Percentiles rank a stretch among this genome's conserved stretches.
Conservation (phyloP, 352 stramenopile species). For the Pythium grandisporangium region DNA sequence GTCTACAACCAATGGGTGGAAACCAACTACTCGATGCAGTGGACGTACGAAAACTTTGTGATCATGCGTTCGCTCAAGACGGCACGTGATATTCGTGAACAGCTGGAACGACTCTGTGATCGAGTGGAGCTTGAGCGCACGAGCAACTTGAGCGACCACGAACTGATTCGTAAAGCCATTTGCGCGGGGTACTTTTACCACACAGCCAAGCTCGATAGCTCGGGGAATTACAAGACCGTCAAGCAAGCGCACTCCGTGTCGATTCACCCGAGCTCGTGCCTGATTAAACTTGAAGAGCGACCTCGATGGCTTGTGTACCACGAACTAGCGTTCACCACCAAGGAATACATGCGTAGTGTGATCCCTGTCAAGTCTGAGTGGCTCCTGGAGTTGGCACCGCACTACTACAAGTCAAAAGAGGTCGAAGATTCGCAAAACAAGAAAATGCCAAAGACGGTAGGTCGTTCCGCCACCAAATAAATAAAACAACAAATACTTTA, state of each 20-base stretch:
- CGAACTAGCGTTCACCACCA: slow-evolving; percentile 98
- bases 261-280: slow-evolving; percentile 98
- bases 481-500: too few relatives aligned
- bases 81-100: slow-evolving; percentile 97
- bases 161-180: slow-evolving; percentile 95
- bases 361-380: slow-evolving; percentile 96
- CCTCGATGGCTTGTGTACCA: slow-evolving; percentile 97
- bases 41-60: slow-evolving; percentile 95
- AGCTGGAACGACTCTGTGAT: slow-evolving; percentile 98
- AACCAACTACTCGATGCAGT: slow-evolving; percentile 95
- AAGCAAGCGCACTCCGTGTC: slow-evolving; percentile 97
- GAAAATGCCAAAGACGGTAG: slow-evolving; percentile 93
- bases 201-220: slow-evolving; percentile 93
- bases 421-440: slow-evolving; percentile 93
- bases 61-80: slow-evolving; percentile 97
- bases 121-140: slow-evolving; percentile 94
- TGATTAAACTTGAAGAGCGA: slow-evolving; percentile 87
- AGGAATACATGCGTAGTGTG: slow-evolving; percentile 98
- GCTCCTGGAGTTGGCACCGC: slow-evolving; percentile 97
- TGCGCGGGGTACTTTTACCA: slow-evolving; percentile 99
- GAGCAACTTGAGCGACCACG: slow-evolving; percentile 83
- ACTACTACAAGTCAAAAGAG: slow-evolving; percentile 99
- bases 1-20: slow-evolving; percentile 98
- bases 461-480: too few relatives aligned
- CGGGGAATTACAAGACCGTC: slow-evolving; percentile 98